Evolutionary conservation across 1,139 yeast genomes (phyloP), one percentile per base, ranked within the genome.

Genomic region (Pichiaceae sp.): DNA sequence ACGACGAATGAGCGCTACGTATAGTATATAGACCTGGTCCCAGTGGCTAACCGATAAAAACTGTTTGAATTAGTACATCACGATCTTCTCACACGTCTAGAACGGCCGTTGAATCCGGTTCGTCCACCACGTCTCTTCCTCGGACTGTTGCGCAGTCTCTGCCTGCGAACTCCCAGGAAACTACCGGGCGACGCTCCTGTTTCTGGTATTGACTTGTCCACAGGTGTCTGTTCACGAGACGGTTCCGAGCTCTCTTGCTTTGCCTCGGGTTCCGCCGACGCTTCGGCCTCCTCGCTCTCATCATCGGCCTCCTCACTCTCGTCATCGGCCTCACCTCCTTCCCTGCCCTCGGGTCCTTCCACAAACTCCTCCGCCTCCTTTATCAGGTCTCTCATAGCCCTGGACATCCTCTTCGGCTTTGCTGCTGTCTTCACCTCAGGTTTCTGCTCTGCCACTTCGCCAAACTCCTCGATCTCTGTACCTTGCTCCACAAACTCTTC

Each of bases 341-440:
- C 32, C 29, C 30, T 11, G 32, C 8, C 16, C 41, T 23, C 7
- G 23, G n/a, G 6, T 29, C 7, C 29, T 31, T 34, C 38, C 32
- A 48, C 42, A 32, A 48, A 47, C 12, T 43, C 32, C 33, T 48
- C 49, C 3, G 51, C 51, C 33, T 46, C 52, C 17, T 39, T 39
- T 2, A 47, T 38, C 28, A 48, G 34, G 4, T 38, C 33, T 17
- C 46, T 38, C 20, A 43, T 35, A 4, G 38, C 43, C 28, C 38
- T 43, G 19, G 49, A 46, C 3, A 42, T 14, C 15, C 37, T 40
- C 3, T 33, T 18, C n/a, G 17, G 31, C 27, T 35, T 11, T 25
- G 28, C 28, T 6, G 28, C 6, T 15, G 8, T 8, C 25, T 21
- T 8, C 25, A 21, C 8, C 8, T 21, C 25, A 8, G 25, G 25